Percentiles rank a stretch among this genome's conserved stretches.
Conservation (phyloP, 805 yeast species). For the Candida golubevii region DNA sequence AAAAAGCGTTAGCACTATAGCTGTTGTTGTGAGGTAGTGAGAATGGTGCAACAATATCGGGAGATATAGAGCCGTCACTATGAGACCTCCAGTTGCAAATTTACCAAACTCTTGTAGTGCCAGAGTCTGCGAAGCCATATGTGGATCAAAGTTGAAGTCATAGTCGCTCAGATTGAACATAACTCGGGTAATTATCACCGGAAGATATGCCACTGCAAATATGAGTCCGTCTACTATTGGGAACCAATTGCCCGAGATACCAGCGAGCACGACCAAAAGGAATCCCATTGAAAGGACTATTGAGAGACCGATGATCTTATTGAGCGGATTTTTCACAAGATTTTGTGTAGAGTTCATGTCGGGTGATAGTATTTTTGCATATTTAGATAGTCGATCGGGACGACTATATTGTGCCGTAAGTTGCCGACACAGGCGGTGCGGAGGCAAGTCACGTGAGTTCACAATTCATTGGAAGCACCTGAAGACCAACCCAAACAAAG, state of each 20-base stretch:
- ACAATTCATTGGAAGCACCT: neutral
- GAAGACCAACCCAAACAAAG: neutral
- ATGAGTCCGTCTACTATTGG: conserved; percentile 65
- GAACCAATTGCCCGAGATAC: conserved; percentile 85
- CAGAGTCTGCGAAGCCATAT: conserved; percentile 14
- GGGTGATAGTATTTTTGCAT: neutral
- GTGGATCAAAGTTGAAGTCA: conserved; percentile 41
- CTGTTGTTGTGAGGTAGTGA: conserved; percentile 61
- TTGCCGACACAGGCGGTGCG: neutral
- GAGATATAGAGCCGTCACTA: conserved; percentile 66
- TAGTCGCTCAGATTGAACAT: conserved; percentile 33
- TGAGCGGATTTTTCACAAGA: conserved; percentile 50
- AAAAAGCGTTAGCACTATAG: conserved; percentile 67
- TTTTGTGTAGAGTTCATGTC: conserved; percentile 16
- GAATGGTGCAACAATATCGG: conserved; percentile 79
- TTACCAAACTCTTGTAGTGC: conserved; percentile 71
- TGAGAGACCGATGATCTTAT: conserved; percentile 72
- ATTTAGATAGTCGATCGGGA: too few species aligned
- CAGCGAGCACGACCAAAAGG: conserved; percentile 79
- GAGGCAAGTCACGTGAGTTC: neutral
- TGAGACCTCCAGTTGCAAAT: conserved; percentile 71
- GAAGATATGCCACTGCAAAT: conserved; percentile 39
- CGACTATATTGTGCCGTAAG: too few species aligned
- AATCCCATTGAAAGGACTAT: conserved; percentile 85
- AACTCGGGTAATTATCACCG: conserved; percentile 32